Conservation (phyloP, 495 filamentous ascomycete species). For the Penicillium soppii region DNA sequence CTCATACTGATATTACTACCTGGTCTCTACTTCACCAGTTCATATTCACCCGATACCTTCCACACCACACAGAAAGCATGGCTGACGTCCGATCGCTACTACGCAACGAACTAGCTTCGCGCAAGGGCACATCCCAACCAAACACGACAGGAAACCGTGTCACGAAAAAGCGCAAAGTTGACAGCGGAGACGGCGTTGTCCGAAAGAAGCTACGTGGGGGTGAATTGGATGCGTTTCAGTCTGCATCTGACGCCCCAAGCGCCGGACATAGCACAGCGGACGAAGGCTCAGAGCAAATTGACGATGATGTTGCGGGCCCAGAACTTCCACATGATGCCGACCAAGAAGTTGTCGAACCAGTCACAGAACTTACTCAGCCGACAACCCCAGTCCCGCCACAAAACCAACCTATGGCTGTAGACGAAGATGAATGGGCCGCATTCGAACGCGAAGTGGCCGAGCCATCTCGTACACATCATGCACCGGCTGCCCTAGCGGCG, state of each 20-base stretch:
- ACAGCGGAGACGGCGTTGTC: slow-evolving; percentile 43
- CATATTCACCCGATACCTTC: background rate
- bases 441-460: slow-evolving; percentile 83
- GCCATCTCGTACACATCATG: slow-evolving; percentile 39
- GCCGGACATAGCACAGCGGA: slow-evolving; percentile 20
- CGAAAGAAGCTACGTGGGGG: slow-evolving; percentile 50
- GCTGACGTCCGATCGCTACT: slow-evolving; percentile 81
- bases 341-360: slow-evolving; percentile 12
- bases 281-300: slow-evolving; percentile 27
- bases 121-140: slow-evolving; percentile 58
- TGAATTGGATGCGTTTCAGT: slow-evolving; percentile 24
- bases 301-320: slow-evolving; percentile 31
- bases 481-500: slow-evolving; percentile 31
- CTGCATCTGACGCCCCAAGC: slow-evolving; percentile 22
- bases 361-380: slow-evolving; percentile 12
- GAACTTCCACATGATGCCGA: slow-evolving; percentile 21
- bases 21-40: background rate
- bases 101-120: slow-evolving; percentile 74
- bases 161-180: slow-evolving; percentile 60
- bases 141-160: slow-evolving; percentile 40
- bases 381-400: slow-evolving; percentile 14
- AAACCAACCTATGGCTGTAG: slow-evolving; percentile 40
- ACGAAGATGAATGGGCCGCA: slow-evolving; percentile 87
- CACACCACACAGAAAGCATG: slow-evolving; percentile 49
- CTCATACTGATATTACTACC: background rate